phyloP scores from a whole-genome alignment of 2,329 filamentous ascomycete species.

The Aspergillus ruber region DNA sequence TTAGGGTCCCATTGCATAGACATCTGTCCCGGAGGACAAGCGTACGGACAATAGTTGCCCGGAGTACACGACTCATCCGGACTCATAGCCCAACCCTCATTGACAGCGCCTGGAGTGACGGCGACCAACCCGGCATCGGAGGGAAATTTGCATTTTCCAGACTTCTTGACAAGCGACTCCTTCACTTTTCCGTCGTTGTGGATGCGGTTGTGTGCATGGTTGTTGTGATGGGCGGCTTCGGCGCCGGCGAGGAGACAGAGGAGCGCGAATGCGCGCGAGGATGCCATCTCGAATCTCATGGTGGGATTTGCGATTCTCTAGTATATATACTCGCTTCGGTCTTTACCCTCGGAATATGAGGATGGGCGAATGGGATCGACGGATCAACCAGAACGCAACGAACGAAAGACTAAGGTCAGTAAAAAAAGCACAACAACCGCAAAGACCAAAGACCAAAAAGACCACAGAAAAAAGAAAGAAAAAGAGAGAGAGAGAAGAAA shows the following conservation, averaged over 20 bases:
- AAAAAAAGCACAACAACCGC: neutral
- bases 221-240: conserved; percentile 22
- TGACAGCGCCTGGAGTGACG: conserved; percentile 57
- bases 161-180: conserved; percentile 46
- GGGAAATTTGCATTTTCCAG: conserved; percentile 59
- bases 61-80: conserved; percentile 64
- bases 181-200: conserved; percentile 10
- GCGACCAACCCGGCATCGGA: conserved; percentile 59
- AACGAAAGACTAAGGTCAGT: conserved; percentile 17
- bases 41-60: conserved; percentile 67
- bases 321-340: neutral
- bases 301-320: conserved; percentile 5
- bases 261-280: conserved; percentile 28
- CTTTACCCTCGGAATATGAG: neutral
- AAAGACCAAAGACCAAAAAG: conserved; percentile 1
- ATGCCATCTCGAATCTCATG: conserved; percentile 31
- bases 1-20: conserved; percentile 72
- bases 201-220: conserved; percentile 22
- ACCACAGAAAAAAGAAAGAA: neutral
- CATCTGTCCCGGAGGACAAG: conserved; percentile 68
- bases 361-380: neutral
- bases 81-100: conserved; percentile 75
- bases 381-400: conserved; percentile 6
- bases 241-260: conserved; percentile 31
- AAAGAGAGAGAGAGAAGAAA: conserved; percentile 1